Base-by-base conservation (phyloP, 2,329 filamentous ascomycete species). In the Dichotomopilus funicola region DNA sequence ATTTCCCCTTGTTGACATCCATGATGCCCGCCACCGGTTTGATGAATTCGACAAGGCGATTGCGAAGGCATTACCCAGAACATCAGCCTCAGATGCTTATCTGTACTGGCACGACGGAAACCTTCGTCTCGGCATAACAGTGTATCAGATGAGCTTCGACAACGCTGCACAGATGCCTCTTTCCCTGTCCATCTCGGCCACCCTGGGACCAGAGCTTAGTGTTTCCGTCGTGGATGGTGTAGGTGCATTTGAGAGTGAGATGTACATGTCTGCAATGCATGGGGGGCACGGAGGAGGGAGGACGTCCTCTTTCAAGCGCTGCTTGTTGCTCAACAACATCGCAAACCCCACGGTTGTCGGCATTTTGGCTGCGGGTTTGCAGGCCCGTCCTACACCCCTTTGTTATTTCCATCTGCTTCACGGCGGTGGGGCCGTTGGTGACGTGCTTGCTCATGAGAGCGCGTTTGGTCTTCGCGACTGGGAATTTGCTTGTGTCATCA, bases 391-490 rank as follows among this genome's bases (percentile, higher is more conserved):
- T 2, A 73, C 78, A 0, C 68, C 73, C 41, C 64, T 80, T 11
- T 85, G 80, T 66, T 86, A 86, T 68, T 67, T 86, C 49, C 81
- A 86, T 72, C 63, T 87, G 4, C 68, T 86, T 7, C 82, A 85
- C 42, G 81, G 82, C 13, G 80, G 81, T 6, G 78, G 76, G 59
- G 76, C 75, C 0, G 65, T 81, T 43, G n/a, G 61, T 45, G 71
- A 82, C 33, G 60, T 78, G 12, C 62, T 68, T 1, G 59, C 68
- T 5, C 67, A 76, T 59, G 73, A 71, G 33, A 80, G 77, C 55
- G 81, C 82, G 52, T 86, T 86, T 53, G 81, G 83, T 45, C 83
- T 78, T 70, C 78, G 82, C 67, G 74, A 81, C 65, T 86, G 82
- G 82, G 73, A 80, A 36, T 86, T 78, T 69, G 82, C 82, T 46